These are phyloP conservation scores for Durotheca rogersii DNA, from an alignment of 495 filamentous ascomycete genomes.

Conservation along the genomic window DNA sequence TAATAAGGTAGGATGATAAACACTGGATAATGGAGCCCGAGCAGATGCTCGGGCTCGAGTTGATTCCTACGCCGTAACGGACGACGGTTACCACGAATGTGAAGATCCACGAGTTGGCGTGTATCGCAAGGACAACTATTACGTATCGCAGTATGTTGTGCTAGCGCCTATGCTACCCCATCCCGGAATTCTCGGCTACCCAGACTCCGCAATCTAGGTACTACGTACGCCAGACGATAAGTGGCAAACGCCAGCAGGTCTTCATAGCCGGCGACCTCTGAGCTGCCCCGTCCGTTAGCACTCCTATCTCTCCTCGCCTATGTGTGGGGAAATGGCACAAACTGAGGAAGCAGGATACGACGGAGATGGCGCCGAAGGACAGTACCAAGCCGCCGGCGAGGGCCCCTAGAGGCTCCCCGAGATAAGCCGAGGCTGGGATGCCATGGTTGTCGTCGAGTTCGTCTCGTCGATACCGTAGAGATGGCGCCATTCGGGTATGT, in stretches of 20 bases:
- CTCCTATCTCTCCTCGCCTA: neutral
- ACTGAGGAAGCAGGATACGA: conserved; percentile 51
- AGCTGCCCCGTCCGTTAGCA: conserved; percentile 28
- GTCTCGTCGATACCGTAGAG: conserved; percentile 9
- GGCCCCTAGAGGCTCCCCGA: conserved; percentile 37
- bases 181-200: too few species aligned
- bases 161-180: conserved; percentile 9
- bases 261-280: conserved; percentile 41
- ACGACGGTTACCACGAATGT: conserved; percentile 52
- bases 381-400: conserved; percentile 45
- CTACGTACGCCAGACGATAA: conserved; percentile 51
- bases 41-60: conserved; percentile 44
- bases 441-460: neutral
- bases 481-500: conserved; percentile 14
- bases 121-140: conserved; percentile 56
- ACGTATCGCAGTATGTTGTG: neutral
- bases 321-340: conserved; percentile 8
- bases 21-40: conserved; percentile 52
- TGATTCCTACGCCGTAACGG: conserved; percentile 50
- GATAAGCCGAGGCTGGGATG: neutral
- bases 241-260: conserved; percentile 46
- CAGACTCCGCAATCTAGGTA: neutral
- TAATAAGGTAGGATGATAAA: conserved; percentile 53
- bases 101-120: conserved; percentile 52
- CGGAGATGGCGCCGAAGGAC: conserved; percentile 42